Base-by-base conservation (phyloP, 148 eudicot genomes). In the Vaccinium corymbosum region DNA sequence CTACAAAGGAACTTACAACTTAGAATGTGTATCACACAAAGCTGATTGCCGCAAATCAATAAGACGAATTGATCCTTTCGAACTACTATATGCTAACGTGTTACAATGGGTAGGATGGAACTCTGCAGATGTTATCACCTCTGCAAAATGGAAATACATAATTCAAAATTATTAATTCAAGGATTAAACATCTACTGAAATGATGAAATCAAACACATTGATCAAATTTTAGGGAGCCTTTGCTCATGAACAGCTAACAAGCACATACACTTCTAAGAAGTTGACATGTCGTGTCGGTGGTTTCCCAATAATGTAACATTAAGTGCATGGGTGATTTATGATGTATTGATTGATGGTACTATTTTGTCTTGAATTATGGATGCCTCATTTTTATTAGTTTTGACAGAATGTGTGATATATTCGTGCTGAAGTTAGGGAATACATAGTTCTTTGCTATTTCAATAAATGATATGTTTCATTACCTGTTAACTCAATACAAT, bases 61-160 rank as follows among this genome's bases (percentile, higher is more conserved):
- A 77, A 94, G 94, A 51, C 95, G 94, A 70, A 94, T 90, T 56
- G 91, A 91, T 68, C 97, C 95, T 87, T 92, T 94, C 81, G 97
- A 94, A 75, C 97, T 94, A 89, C 95, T 91, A 84, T 94, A 94
- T 15, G 95, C 97, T 89, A 94, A 90, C 64, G 80, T 94, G 85
- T 94, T 91, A 89, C 97, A 94, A 81, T 92, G 95, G 64, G 85
- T 86, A 70, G 95, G 97, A 87, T 94, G 97, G 87, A 94, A 94
- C 87, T 94, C 97, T 32, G 95, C 95, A 78, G 95, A 92, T 51
- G 97, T 94, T 81, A 94, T 94, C 84, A 92, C 97, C 95, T 94
- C 95, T 94, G 95, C 81, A 85, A 80, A 83, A 76, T 32, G 55
- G 0, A 81, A 22, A 2, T 14, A 48, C 12, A 81, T 81, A 38